Base-by-base conservation (phyloP, 2,329 filamentous ascomycete species). In the Aureobasidium uvarum region DNA sequence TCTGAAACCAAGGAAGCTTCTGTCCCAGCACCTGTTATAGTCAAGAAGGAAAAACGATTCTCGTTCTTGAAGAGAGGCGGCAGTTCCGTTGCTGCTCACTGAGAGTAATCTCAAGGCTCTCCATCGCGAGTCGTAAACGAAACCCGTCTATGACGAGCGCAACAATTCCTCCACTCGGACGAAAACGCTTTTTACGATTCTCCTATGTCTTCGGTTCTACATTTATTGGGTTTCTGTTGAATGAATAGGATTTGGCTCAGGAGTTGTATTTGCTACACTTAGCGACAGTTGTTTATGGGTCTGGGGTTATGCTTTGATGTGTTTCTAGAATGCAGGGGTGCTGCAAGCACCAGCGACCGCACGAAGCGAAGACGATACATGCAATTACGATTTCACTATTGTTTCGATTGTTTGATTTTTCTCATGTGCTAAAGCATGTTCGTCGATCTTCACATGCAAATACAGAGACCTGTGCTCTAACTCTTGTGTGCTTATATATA, bases 31-130 rank as follows among this genome's bases (percentile, higher is more conserved):
- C 48, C 38, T 33, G 39, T 51, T 5, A 23, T 46, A 14, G 52
- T 51, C n/a, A 66, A 67, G 62, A 68, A 68, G 48, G 63, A 67
- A 20, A 66, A 36, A 13, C 33, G 67, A 1, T 67, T 68, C 43
- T 67, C 63, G 16, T 63, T 68, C 31, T 36, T 67, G 31, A 67
- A 65, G 56, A 58, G 54, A 28, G 56, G 66, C 58, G 45, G 46
- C 31, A 50, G 60, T 64, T 51, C 62, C 41, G 67, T 68, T 18
- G 59, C 65, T 25, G 67, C 67, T 51, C 67, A 68, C n/a, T 68
- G 56, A 45, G 10, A 14, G 6, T 25, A 5, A 31, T 31, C 20
- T 10, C 6, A 5, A 23, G 3, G 6, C 18, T 33, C 41, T 23
- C 18, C 50, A 11, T 56, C 36, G 60, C 60, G 8, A 33, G 38